phyloP scores from a whole-genome alignment of 2,329 filamentous ascomycete genomes.

The Ophiostoma ulmi region DNA sequence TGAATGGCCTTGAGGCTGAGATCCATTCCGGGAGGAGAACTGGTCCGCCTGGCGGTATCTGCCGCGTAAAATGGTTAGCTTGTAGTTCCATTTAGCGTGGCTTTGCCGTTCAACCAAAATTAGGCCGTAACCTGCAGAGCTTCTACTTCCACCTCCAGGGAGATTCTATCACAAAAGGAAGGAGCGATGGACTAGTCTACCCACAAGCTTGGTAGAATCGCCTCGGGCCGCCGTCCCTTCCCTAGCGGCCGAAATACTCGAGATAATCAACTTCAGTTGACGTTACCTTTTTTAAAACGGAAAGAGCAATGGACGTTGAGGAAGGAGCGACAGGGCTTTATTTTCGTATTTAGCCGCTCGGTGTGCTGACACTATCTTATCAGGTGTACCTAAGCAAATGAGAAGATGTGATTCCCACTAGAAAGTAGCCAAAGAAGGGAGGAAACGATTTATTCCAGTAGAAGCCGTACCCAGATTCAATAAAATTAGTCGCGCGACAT shows the following conservation, averaged over 20 bases:
- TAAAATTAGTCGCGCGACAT: not conserved
- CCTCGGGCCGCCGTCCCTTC: not conserved
- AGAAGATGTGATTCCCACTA: not conserved
- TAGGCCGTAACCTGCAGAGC: not conserved
- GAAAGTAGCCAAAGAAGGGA: not conserved
- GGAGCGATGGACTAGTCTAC: not conserved
- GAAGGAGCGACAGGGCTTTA: not conserved
- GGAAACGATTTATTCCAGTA: not conserved
- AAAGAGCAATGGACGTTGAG: not conserved
- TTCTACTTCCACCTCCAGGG: not conserved
- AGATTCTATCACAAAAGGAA: not conserved
- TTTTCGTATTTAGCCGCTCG: not conserved
- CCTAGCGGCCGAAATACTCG: not conserved
- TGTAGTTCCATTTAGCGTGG: conserved; percentile 3
- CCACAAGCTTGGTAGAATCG: not conserved
- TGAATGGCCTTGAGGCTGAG: conserved; percentile 49
- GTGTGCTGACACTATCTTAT: not conserved
- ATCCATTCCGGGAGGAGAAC: conserved; percentile 44
- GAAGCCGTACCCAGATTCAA: not conserved
- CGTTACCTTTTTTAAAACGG: not conserved
- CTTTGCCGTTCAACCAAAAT: not conserved
- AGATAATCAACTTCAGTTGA: not conserved
- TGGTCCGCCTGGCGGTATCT: not conserved
- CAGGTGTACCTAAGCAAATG: not conserved
- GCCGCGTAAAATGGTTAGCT: not conserved